Evolutionary conservation across 371 early-diverging fungal species (phyloP).

Genomic region (Capillidium heterosporum): DNA sequence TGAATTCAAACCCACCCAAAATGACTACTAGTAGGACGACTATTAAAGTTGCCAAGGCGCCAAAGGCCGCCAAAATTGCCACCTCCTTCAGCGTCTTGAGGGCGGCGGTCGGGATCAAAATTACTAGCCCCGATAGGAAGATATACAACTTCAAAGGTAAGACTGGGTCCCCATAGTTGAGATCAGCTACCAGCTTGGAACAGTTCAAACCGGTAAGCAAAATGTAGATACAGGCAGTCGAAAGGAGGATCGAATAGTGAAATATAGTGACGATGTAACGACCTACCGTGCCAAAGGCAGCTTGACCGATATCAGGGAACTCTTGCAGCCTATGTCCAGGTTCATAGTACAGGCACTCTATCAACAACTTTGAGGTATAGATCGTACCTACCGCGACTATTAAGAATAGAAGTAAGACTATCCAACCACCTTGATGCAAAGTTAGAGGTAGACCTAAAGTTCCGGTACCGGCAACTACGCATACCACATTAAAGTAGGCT

Average conservation of each 20-base stretch:
- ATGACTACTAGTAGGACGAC: slow-evolving; percentile 19
- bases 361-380: slow-evolving; percentile 43
- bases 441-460: slow-evolving; percentile 67
- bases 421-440: slow-evolving; percentile 65
- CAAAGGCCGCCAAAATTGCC: slow-evolving; percentile 32
- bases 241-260: slow-evolving; percentile 44
- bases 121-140: slow-evolving; percentile 32
- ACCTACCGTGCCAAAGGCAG: slow-evolving; percentile 43
- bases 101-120: slow-evolving; percentile 46
- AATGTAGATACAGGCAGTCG: slow-evolving; percentile 58
- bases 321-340: slow-evolving; percentile 7
- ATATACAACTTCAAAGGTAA: slow-evolving; percentile 24
- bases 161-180: slow-evolving; percentile 7
- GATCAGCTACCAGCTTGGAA: slow-evolving; percentile 20
- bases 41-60: slow-evolving; percentile 25
- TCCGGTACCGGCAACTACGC: slow-evolving; percentile 73
- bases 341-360: slow-evolving; percentile 47
- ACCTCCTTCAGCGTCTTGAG: slow-evolving; percentile 57
- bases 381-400: slow-evolving; percentile 51
- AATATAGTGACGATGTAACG: slow-evolving; percentile 35
- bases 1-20: not conserved
- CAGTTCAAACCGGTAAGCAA: slow-evolving; percentile 51
- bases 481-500: slow-evolving; percentile 41
- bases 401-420: slow-evolving; percentile 44
- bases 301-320: slow-evolving; percentile 31